Evolutionary conservation across 257 asterid species (phyloP).

Genomic region (Solanum bukasovii): DNA sequence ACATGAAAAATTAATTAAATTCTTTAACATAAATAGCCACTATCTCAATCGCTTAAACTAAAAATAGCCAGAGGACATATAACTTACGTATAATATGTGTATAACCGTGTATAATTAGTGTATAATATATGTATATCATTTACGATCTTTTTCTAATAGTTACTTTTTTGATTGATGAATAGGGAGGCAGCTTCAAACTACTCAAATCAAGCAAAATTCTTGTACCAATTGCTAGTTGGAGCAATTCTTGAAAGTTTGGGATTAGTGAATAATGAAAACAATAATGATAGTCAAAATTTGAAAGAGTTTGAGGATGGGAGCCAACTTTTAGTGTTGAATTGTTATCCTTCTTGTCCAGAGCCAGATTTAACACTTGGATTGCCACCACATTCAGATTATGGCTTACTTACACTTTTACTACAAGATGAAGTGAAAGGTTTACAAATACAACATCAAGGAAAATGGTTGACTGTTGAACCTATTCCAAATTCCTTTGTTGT

Average conservation of each 20-base stretch:
- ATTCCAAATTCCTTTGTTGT: conserved; percentile 23
- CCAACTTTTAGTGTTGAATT: conserved; percentile 26
- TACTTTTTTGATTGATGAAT: background rate
- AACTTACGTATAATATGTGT: background rate
- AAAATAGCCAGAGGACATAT: background rate
- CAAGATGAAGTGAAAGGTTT: conserved; percentile 30
- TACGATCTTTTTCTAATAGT: background rate
- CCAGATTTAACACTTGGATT: conserved; percentile 33
- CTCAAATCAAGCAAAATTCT: conserved; percentile 3
- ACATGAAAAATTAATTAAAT: background rate
- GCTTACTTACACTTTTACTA: conserved; percentile 23
- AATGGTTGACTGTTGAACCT: conserved; percentile 21
- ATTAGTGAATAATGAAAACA: background rate
- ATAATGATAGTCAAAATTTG: background rate
- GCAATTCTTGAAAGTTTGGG: conserved; percentile 34
- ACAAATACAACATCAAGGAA: conserved; percentile 21
- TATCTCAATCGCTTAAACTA: background rate
- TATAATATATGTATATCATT: background rate
- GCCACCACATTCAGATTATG: conserved; percentile 34
- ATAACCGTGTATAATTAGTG: background rate
- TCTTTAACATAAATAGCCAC: background rate
- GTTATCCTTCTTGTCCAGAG: conserved; percentile 25
- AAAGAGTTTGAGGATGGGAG: conserved; percentile 20
- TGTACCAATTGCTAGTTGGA: conserved; percentile 9
- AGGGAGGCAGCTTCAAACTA: conserved; percentile 13